These are phyloP conservation scores for Colletotrichum noveboracense DNA, from an alignment of 2,329 filamentous ascomycete genomes.

Conservation along the genomic window DNA sequence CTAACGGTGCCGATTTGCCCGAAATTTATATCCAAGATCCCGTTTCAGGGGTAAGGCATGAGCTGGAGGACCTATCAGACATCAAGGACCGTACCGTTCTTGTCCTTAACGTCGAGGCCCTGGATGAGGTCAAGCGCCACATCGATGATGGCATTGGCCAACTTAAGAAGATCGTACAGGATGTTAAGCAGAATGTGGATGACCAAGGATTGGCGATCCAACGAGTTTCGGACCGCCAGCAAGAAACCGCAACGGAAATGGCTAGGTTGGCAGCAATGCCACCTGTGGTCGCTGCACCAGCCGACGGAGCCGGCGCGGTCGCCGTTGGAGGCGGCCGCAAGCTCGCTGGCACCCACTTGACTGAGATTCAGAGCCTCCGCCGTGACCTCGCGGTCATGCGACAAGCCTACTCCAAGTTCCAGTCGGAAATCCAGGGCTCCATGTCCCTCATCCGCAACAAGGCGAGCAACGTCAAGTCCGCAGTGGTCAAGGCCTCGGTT, in stretches of 20 bases:
- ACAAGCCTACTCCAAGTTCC: slow-evolving; percentile 92
- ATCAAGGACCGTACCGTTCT: slow-evolving; percentile 95
- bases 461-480: slow-evolving; percentile 79
- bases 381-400: slow-evolving; percentile 90
- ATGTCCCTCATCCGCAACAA: slow-evolving; percentile 86
- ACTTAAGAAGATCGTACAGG: slow-evolving; percentile 82
- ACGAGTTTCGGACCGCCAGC: slow-evolving; percentile 86
- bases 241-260: slow-evolving; percentile 88
- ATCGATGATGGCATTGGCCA: slow-evolving; percentile 90
- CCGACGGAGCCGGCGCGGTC: slow-evolving; percentile 43
- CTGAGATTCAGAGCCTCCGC: slow-evolving; percentile 81
- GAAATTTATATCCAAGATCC: slow-evolving; percentile 99
- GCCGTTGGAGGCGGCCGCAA: slow-evolving; percentile 41
- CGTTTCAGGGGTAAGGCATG: slow-evolving; percentile 93
- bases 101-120: slow-evolving; percentile 89
- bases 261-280: slow-evolving; percentile 61
- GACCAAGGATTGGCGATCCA: slow-evolving; percentile 84
- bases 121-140: slow-evolving; percentile 96
- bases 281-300: slow-evolving; percentile 43
- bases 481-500: slow-evolving; percentile 72
- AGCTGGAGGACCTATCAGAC: slow-evolving; percentile 90
- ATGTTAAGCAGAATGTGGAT: slow-evolving; percentile 82
- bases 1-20: slow-evolving; percentile 88
- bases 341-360: slow-evolving; percentile 67
- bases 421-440: slow-evolving; percentile 84